Percentiles rank a stretch among this genome's conserved stretches.
Evolutionary conservation across 2,329 filamentous ascomycete genomes (phyloP).

Genomic region (Sclerotinia subarctica): DNA sequence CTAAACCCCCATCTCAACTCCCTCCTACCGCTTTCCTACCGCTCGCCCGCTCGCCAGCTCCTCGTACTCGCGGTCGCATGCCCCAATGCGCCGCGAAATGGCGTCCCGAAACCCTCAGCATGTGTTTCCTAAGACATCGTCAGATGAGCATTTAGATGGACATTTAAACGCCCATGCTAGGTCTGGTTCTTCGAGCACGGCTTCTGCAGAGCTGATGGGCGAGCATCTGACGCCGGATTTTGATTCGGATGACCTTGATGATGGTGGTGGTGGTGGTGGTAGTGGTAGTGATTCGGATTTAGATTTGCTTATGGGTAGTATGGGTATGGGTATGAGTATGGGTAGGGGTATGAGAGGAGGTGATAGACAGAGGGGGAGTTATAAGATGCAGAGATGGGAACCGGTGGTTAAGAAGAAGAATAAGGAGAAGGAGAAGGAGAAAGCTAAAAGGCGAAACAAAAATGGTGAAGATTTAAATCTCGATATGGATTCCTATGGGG

Average conservation of each 20-base stretch:
- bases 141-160: slow-evolving; percentile 12
- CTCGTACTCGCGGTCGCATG: slow-evolving; percentile 2
- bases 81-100: neutral
- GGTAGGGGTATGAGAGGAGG: slow-evolving; percentile 17
- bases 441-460: neutral
- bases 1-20: neutral
- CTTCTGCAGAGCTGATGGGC: neutral
- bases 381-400: slow-evolving; percentile 25
- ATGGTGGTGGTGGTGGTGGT: neutral
- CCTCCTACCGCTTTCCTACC: too few species aligned
- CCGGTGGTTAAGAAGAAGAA: slow-evolving; percentile 22
- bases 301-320: neutral
- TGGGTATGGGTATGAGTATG: slow-evolving; percentile 27
- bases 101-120: slow-evolving; percentile 6
- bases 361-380: slow-evolving; percentile 26
- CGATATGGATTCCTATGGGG: slow-evolving; percentile 18
- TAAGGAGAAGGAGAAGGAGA: slow-evolving; percentile 15
- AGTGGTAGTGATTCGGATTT: slow-evolving; percentile 2
- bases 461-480: neutral
- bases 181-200: neutral
- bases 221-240: slow-evolving; percentile 33
- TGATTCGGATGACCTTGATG: slow-evolving; percentile 33
- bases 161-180: neutral
- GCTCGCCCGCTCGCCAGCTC: neutral
- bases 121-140: neutral